Conservation (phyloP, 31 red algal genomes). For the Asparagopsis taxiformis region DNA sequence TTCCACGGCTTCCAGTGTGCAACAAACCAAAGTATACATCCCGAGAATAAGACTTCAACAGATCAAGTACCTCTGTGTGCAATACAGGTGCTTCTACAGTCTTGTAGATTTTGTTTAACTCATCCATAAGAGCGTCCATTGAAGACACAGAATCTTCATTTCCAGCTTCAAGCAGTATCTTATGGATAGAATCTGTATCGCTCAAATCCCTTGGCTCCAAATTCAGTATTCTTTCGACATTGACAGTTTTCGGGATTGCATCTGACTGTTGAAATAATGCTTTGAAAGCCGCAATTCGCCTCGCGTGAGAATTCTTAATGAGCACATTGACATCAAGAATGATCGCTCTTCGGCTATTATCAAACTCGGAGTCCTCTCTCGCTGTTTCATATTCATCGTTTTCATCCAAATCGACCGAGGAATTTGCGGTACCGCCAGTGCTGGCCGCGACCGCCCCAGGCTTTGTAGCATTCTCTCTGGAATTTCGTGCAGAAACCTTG, state of each 20-base stretch:
- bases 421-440: background rate
- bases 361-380: background rate
- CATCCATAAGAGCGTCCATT: background rate
- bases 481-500: too few species aligned
- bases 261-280: background rate
- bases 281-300: slow-evolving; percentile 4
- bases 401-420: background rate
- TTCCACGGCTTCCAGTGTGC: slow-evolving; percentile 4
- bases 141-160: background rate
- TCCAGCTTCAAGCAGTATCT: background rate
- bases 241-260: background rate
- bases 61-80: background rate
- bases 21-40: slow-evolving; percentile 16
- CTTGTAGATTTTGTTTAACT: slow-evolving; percentile 4
- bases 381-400: slow-evolving; percentile 12
- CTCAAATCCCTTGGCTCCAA: slow-evolving; percentile 11
- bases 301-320: background rate
- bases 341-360: slow-evolving; percentile 26
- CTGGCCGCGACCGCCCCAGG: background rate
- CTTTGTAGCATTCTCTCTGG: too few species aligned
- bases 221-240: slow-evolving; percentile 3
- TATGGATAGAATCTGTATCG: slow-evolving; percentile 1
- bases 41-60: slow-evolving; percentile 5
- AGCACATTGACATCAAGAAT: slow-evolving; percentile 15
- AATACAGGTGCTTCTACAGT: background rate